phyloP scores from a whole-genome alignment of 1,284 basidiomycete species.

The Porogramme epimiltina region DNA sequence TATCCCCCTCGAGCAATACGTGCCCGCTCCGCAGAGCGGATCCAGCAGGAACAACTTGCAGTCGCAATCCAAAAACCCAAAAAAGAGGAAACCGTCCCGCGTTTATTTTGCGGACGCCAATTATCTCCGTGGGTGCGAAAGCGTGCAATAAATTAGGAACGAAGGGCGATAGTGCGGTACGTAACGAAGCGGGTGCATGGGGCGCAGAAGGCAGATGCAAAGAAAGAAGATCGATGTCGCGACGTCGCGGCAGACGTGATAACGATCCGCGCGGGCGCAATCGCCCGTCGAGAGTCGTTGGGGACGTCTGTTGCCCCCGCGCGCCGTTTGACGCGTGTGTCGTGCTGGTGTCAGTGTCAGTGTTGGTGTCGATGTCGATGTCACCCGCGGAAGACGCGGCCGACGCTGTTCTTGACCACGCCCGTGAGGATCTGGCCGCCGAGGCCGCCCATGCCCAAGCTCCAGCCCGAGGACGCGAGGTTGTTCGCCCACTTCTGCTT shows the following conservation, averaged over 20 bases:
- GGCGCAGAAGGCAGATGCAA: too few relatives aligned
- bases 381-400: slow-evolving; percentile 60
- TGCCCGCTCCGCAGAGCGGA: slow-evolving; percentile 31
- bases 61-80: slow-evolving; percentile 10
- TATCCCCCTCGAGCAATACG: too few relatives aligned
- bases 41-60: too few relatives aligned
- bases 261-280: too few relatives aligned
- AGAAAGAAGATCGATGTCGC: too few relatives aligned
- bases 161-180: not conserved
- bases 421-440: slow-evolving; percentile 81
- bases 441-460: slow-evolving; percentile 68
- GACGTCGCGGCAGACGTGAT: too few relatives aligned
- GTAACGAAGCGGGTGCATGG: slow-evolving; percentile 2
- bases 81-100: slow-evolving; percentile 15
- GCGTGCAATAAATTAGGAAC: slow-evolving; percentile 8
- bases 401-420: slow-evolving; percentile 80
- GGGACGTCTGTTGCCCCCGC: too few relatives aligned
- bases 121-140: too few relatives aligned
- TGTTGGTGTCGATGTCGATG: not conserved
- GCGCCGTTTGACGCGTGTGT: too few relatives aligned
- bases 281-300: too few relatives aligned
- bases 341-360: too few relatives aligned
- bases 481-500: slow-evolving; percentile 82
- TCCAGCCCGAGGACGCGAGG: slow-evolving; percentile 64
- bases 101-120: too few relatives aligned